A percentile compares a stretch with the other conserved stretches of the same genome.
Evolutionary conservation across 495 filamentous ascomycete genomes (phyloP).

Genomic region (Penicillium silybi): DNA sequence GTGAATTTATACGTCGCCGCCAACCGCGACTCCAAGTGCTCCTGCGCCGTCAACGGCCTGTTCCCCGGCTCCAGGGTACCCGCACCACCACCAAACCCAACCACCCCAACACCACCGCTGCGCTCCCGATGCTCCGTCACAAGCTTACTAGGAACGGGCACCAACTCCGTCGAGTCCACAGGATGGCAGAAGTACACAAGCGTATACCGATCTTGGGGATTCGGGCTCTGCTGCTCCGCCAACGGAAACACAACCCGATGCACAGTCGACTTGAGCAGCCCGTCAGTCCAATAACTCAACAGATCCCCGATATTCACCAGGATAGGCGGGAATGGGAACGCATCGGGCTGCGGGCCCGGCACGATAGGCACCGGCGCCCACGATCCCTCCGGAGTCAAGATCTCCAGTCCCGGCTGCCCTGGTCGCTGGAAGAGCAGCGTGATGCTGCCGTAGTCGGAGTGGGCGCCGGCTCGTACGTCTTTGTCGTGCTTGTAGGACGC

Average conservation of each 20-base stretch:
- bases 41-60: conserved; percentile 70
- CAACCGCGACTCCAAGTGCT: conserved; percentile 75
- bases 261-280: conserved; percentile 77
- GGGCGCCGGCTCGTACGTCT: conserved; percentile 63
- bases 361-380: conserved; percentile 48
- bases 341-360: conserved; percentile 28
- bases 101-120: conserved; percentile 23
- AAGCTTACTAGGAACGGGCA: conserved; percentile 67
- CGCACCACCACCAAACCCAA: conserved; percentile 43
- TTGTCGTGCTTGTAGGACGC: conserved; percentile 44
- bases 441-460: conserved; percentile 64
- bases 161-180: conserved; percentile 62
- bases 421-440: conserved; percentile 75
- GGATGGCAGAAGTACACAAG: conserved; percentile 95
- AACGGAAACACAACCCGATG: conserved; percentile 82
- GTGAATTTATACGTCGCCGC: conserved; percentile 67
- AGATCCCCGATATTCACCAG: conserved; percentile 92
- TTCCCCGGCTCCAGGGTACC: conserved; percentile 42
- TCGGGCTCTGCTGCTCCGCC: conserved; percentile 33
- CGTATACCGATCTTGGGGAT: conserved; percentile 72
- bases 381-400: conserved; percentile 52
- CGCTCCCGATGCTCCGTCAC: conserved; percentile 41
- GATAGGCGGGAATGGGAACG: conserved; percentile 65
- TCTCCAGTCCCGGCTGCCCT: conserved; percentile 82
- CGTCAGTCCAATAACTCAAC: conserved; percentile 87